phyloP scores from a whole-genome alignment of 345 rosid genomes.

The Lepidium sativum region DNA sequence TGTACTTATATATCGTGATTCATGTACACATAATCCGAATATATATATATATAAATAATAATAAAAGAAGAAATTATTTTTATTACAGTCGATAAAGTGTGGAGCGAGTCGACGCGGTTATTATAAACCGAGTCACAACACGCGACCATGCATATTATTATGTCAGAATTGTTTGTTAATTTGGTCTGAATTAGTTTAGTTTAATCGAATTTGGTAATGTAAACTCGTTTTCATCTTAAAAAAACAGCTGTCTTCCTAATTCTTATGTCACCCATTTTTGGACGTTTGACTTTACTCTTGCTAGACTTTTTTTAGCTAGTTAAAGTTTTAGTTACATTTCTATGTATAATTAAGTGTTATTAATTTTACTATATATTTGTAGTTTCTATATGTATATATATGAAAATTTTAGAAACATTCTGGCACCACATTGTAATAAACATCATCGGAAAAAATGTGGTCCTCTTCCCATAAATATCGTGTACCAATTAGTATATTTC shows the following conservation, averaged over 20 bases:
- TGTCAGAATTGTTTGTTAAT: background rate
- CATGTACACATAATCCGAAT: background rate
- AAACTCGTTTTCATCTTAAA: slow-evolving; percentile 16
- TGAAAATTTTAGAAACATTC: slow-evolving; percentile 5
- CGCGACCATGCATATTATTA: slow-evolving; percentile 2
- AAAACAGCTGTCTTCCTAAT: slow-evolving; percentile 23
- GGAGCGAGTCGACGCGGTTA: slow-evolving; percentile 23
- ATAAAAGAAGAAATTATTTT: background rate
- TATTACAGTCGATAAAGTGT: background rate
- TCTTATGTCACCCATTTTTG: slow-evolving; percentile 22
- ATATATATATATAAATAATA: background rate
- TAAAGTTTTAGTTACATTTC: slow-evolving; percentile 7
- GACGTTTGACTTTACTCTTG: slow-evolving; percentile 20
- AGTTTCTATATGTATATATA: slow-evolving; percentile 8
- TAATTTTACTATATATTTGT: background rate
- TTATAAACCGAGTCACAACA: slow-evolving; percentile 14
- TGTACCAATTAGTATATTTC: slow-evolving; percentile 4
- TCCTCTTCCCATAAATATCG: slow-evolving; percentile 7
- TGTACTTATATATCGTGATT: background rate
- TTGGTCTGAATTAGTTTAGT: background rate
- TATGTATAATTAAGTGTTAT: background rate
- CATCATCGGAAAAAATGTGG: slow-evolving; percentile 13
- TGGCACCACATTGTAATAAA: slow-evolving; percentile 20
- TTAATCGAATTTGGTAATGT: background rate
- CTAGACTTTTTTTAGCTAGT: background rate